Evolutionary conservation across 306 rosid species (phyloP), one percentile per base, ranked within the genome.

Genomic region (Cicer cuneatum): DNA sequence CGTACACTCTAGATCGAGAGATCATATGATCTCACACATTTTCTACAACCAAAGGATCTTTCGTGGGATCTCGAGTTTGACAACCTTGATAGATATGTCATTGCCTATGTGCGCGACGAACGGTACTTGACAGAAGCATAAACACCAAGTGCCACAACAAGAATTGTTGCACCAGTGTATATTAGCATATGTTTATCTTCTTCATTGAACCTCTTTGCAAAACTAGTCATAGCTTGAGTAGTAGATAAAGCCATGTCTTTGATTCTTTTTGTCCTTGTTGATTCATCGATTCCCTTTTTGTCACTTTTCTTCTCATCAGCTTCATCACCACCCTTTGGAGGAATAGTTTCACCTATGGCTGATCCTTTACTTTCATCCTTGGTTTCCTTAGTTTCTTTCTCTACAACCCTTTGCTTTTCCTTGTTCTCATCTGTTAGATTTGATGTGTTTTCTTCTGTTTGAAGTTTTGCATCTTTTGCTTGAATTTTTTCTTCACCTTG

Each of bases 81-180:
- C 35, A 29, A 29, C 35, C 35, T 0, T 29, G 5, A 61, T 41
- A 16, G 9, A 49, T 6, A 40, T 15, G 29, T 0, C n/a, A n/a
- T 35, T 45, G 15, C 7, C 58, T 84, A 84, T 40, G 33, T 74
- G 43, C 51, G 71, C 7, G 46, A 57, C 12, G 71, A 73, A 7
- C 85, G 87, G 64, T 77, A 52, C 83, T 81, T 84, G 60, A 47
- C 81, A 58, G 85, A 56, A 37, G 78, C 85, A 74, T 74, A 84
- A 73, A 81, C 64, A 49, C 85, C 78, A 6, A 84, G 58, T 7
- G 69, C 78, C 39, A 74, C 69, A 8, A 73, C 85, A 14, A 81
- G 35, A 64, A 78, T 72, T 19, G 85, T 75, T 2, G 83, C 83
- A 69, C 83, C 73, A 18, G 59, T 41, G 56, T 71, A 84, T 19